Percentiles rank a stretch among this genome's conserved stretches.
These are phyloP conservation scores for Arthroderma sp. DNA, from an alignment of 2,329 filamentous ascomycete genomes.

Conservation along the genomic window DNA sequence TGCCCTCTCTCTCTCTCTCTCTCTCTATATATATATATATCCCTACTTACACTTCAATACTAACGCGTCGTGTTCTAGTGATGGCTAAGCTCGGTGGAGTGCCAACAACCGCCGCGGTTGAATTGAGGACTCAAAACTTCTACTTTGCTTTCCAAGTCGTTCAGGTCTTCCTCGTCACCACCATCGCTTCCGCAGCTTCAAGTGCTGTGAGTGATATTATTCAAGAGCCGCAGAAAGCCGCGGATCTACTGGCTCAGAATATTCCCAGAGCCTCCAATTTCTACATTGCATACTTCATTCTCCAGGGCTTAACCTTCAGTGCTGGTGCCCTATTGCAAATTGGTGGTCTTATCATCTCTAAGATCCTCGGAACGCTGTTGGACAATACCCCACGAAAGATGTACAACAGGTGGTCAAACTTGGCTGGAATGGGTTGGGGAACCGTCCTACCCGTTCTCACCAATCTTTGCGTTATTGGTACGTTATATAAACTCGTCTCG, in stretches of 20 bases:
- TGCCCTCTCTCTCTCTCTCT: conserved; percentile 8
- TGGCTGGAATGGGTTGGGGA: conserved; percentile 69
- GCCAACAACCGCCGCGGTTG: conserved; percentile 64
- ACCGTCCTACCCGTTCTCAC: conserved; percentile 70
- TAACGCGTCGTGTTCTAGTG: conserved; percentile 30
- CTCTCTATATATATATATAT: not conserved
- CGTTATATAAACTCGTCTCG: conserved; percentile 19
- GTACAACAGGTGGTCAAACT: conserved; percentile 61
- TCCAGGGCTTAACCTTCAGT: conserved; percentile 75
- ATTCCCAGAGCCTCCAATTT: conserved; percentile 83
- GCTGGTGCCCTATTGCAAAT: conserved; percentile 62
- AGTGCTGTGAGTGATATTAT: conserved; percentile 52
- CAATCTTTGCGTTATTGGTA: conserved; percentile 66
- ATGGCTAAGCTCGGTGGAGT: conserved; percentile 70
- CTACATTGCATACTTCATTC: conserved; percentile 87
- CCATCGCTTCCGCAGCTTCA: conserved; percentile 66
- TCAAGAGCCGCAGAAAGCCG: conserved; percentile 46
- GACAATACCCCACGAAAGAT: conserved; percentile 67
- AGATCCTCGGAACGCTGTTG: conserved; percentile 59
- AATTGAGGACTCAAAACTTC: conserved; percentile 78
- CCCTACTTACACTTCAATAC: conserved; percentile 1
- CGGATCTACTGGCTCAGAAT: conserved; percentile 54
- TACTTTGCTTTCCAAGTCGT: conserved; percentile 65
- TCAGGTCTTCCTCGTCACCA: conserved; percentile 82
- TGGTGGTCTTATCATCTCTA: conserved; percentile 58